Evolutionary conservation across 495 filamentous ascomycete genomes (phyloP), one percentile per base, ranked within the genome.

Genomic region (Trichoderma asperelloides): DNA sequence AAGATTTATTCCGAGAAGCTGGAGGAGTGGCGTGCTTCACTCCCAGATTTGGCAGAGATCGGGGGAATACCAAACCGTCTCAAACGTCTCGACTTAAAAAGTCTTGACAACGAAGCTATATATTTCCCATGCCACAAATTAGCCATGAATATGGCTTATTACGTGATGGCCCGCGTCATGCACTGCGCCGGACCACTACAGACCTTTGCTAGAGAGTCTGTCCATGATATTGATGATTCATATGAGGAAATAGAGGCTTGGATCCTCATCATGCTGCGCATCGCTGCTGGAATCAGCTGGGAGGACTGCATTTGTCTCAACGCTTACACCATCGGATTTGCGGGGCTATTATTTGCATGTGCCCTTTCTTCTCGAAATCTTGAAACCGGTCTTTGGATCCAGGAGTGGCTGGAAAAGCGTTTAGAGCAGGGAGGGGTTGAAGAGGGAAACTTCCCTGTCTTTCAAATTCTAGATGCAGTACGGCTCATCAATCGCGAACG

Each of bases 321-420:
- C 57, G 74, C 23, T 62, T 77, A 74, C 65, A 75, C 74, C 40
- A 76, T 77, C 41, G 75, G 75, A 3, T 72, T 77, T 66, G 71
- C 75, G 0, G 73, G 75, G 49, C 65, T 77, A 12, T 60, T 77
- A 0, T 63, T 77, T 7, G 67, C 75, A 2, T 71, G 66, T 1
- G 41, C 69, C 30, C 69, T 75, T 18, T 71, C 71, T 47, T 78
- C 74, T 21, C 72, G 70, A 41, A 63, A 67, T 39, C 45, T 68
- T 4, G 28, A 49, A 41, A 47, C 74, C 7, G 70, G 71, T 0
- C 12, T 70, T 12, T 49, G 71, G 62, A 73, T 76, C 39, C 63
- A 75, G 27, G 12, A 67, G 2, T 75, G 74, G 74, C 64, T 76
- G 8, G 57, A 73, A 43, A 62, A 7, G 6, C 66, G 74, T 5